A percentile compares a stretch with the other conserved stretches of the same genome.
These are phyloP conservation scores for Picea abies DNA, from an alignment of 83 land plant genomes.

Conservation along the genomic window DNA sequence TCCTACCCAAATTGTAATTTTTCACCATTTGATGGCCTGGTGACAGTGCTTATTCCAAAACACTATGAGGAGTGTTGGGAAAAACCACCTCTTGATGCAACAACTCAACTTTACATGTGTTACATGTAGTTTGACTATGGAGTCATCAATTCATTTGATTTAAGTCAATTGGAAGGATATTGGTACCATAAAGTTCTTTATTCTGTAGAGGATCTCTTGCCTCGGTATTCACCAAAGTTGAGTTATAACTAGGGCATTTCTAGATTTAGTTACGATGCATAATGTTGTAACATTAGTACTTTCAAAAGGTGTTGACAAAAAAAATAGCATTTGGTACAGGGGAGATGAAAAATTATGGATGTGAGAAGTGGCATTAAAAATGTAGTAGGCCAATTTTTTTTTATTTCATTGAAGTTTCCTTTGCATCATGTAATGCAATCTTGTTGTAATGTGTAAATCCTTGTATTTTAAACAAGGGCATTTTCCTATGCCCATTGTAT, in stretches of 20 bases:
- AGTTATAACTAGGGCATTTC: neutral
- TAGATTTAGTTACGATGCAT: neutral
- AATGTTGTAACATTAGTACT: constrained; percentile 5
- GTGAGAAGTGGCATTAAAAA: no score
- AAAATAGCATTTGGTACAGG: no score
- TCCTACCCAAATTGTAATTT: no score
- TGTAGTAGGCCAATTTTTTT: neutral
- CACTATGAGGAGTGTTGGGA: constrained; percentile 52
- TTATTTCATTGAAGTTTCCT: neutral
- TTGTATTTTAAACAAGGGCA: neutral
- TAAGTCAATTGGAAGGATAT: constrained; percentile 79
- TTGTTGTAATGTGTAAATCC: neutral
- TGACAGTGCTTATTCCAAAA: constrained; percentile 70
- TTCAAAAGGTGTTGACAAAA: constrained; percentile 10
- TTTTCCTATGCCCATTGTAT: neutral
- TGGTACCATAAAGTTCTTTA: constrained; percentile 66
- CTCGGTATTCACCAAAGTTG: neutral
- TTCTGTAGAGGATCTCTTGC: constrained; percentile 12
- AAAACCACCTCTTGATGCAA: constrained; percentile 20
- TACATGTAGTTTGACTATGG: constrained; percentile 61
- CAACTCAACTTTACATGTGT: constrained; percentile 44
- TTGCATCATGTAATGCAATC: neutral
- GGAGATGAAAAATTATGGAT: no score
- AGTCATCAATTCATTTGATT: constrained; percentile 73
- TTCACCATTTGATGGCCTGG: constrained; percentile 62